Base-by-base conservation (phyloP, 1,284 basidiomycete species). In the Filobasidium uniguttulatum region DNA sequence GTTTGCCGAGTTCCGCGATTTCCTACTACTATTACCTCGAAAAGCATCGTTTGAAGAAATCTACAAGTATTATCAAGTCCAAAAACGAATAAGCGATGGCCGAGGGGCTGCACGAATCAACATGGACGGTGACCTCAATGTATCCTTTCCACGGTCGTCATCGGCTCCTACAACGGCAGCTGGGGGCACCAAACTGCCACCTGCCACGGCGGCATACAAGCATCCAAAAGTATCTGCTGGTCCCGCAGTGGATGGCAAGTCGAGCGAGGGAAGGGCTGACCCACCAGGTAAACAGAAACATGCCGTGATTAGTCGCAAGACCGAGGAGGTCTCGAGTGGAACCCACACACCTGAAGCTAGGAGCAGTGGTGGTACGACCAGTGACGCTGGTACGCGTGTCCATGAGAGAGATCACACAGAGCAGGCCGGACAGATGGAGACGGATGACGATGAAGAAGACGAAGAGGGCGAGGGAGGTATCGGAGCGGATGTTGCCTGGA, bases 1-100 rank as follows among this genome's bases (percentile, higher is more conserved):
- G 53, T 96, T 91, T 68, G 73, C 75, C 50, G 83, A 93, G 62
- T 94, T 93, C 67, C 75, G 90, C 45, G 84, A 93, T 70, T 91
- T 89, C 67, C 74, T 96, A 46, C 75, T 94, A 46, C 76, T 93
- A 46, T 69, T 93, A 51, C 88, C 90, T 36, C 78, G 86, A 53
- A 81, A 77, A 62, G 79, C 77, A 29, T 89, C 84, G 1, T 74
- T 86, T 8, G 74, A 76, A 46, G 90, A 94, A 69, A 91, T 94
- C 35, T 91, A 85, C 70, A 70, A 70, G 54, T 70, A 63, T 57
- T 93, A 88, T 64, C 78, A 87, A 71, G 77, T 88, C n/a, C 59
- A 65, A 55, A 77, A 77, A 62, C 82, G 75, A 58, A 82, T 77
- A 60, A 72, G 82, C 59, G 85, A 87, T 61, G 83, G 81, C 22